Conservation (phyloP, 306 rosid genomes). For the Cucurbita argyrosperma region DNA sequence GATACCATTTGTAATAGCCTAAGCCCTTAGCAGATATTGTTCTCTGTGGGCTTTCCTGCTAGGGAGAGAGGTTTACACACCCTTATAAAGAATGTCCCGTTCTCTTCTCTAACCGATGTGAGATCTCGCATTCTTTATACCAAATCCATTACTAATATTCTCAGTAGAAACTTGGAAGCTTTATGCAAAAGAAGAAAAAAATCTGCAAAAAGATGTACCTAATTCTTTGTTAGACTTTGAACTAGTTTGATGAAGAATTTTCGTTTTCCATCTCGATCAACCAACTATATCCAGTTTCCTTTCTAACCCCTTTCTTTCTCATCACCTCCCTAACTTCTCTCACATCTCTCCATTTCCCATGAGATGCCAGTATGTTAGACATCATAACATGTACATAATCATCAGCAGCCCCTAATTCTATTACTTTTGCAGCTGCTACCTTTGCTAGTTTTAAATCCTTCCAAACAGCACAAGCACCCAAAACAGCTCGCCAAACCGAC, state of each 20-base stretch:
- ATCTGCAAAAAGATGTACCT: neutral
- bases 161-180: neutral
- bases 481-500: conserved; percentile 54
- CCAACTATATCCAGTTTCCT: conserved; percentile 52
- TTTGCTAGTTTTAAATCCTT: conserved; percentile 32
- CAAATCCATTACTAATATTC: neutral
- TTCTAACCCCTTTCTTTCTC: conserved; percentile 32
- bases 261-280: conserved; percentile 23
- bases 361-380: conserved; percentile 46
- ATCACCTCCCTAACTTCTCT: conserved; percentile 34
- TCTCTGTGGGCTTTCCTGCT: too few species aligned
- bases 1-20: too few species aligned
- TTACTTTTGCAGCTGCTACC: conserved; percentile 44
- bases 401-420: conserved; percentile 33
- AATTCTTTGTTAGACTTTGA: neutral
- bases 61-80: too few species aligned
- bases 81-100: too few species aligned
- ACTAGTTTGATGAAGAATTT: neutral
- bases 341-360: conserved; percentile 55
- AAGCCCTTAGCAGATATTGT: too few species aligned
- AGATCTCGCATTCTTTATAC: too few species aligned
- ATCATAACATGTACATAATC: conserved; percentile 43
- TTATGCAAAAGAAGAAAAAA: neutral
- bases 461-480: conserved; percentile 37
- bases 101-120: too few species aligned